phyloP scores from a whole-genome alignment of 73 alveolate genomes.

The Paramecium primaurelia region DNA sequence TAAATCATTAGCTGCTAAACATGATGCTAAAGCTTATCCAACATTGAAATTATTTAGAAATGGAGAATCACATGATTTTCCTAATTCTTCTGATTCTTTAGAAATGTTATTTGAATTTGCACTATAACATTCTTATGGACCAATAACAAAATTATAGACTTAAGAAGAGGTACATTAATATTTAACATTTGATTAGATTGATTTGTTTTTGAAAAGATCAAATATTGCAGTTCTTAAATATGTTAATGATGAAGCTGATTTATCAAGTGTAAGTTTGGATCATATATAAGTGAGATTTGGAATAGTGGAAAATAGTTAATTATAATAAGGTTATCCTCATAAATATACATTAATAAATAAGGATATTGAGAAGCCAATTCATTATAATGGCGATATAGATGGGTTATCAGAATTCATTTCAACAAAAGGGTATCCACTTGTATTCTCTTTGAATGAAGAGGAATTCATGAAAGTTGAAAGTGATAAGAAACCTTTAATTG shows the following conservation, averaged over 20 bases:
- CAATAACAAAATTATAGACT: neutral
- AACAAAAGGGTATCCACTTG: neutral
- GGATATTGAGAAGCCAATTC: neutral
- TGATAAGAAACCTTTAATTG: neutral
- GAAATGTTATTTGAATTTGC: conserved; percentile 29
- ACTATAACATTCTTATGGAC: neutral
- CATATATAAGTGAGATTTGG: neutral
- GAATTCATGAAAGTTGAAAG: neutral
- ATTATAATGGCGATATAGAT: neutral
- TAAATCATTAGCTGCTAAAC: conserved; percentile 1
- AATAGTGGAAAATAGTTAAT: neutral
- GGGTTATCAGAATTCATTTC: neutral
- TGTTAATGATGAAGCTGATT: neutral
- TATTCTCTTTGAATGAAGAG: conserved; percentile 25
- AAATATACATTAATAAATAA: neutral
- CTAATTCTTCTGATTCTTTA: neutral
- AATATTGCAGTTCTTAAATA: conserved; percentile 10
- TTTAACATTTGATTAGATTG: neutral
- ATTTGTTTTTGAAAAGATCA: neutral
- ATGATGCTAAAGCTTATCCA: conserved; percentile 23
- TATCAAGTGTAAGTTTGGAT: neutral
- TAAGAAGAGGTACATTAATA: neutral
- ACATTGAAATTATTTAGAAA: neutral
- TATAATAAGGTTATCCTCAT: neutral
- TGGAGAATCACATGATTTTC: neutral